A percentile compares a stretch with the other conserved stretches of the same genome.
These are phyloP conservation scores for Saturnispora mendoncae DNA, from an alignment of 805 yeast species.

Conservation along the genomic window DNA sequence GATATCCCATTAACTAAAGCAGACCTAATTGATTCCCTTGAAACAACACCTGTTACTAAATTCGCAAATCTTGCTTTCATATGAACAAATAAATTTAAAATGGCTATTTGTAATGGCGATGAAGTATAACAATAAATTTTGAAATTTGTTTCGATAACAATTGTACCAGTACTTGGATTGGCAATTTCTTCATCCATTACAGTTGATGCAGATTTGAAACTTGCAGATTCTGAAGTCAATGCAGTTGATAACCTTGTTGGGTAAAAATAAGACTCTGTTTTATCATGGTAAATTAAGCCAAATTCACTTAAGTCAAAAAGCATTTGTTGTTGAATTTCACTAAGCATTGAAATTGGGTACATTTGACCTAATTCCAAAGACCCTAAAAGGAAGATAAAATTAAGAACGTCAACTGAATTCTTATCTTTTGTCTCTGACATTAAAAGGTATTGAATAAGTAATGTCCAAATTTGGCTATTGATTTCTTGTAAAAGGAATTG, in stretches of 20 bases:
- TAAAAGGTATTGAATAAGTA: slow-evolving; percentile 77
- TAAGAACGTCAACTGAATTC: slow-evolving; percentile 94
- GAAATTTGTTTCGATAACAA: slow-evolving; percentile 89
- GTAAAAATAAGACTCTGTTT: slow-evolving; percentile 58
- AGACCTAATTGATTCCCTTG: slow-evolving; percentile 81
- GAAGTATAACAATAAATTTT: slow-evolving; percentile 88
- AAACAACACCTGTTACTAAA: slow-evolving; percentile 87
- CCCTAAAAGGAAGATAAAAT: slow-evolving; percentile 89
- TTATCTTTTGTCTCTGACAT: slow-evolving; percentile 75
- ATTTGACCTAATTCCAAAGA: slow-evolving; percentile 86
- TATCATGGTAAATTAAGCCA: slow-evolving; percentile 62
- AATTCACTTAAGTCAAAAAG: slow-evolving; percentile 84
- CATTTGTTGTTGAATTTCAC: slow-evolving; percentile 77
- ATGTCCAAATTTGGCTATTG: slow-evolving; percentile 90
- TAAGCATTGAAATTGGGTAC: slow-evolving; percentile 60
- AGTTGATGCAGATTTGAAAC: slow-evolving; percentile 62
- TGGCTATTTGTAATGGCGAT: slow-evolving; percentile 91
- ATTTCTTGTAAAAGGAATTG: slow-evolving; percentile 90
- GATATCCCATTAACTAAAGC: slow-evolving; percentile 87
- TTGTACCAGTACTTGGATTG: slow-evolving; percentile 44
- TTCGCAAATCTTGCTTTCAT: slow-evolving; percentile 78
- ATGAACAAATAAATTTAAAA: slow-evolving; percentile 80
- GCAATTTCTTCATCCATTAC: slow-evolving; percentile 62
- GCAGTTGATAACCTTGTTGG: slow-evolving; percentile 90
- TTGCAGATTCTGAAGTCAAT: slow-evolving; percentile 73